These are phyloP conservation scores for Cyberlindnera mycetangii DNA, from an alignment of 805 yeast species.

Conservation along the genomic window DNA sequence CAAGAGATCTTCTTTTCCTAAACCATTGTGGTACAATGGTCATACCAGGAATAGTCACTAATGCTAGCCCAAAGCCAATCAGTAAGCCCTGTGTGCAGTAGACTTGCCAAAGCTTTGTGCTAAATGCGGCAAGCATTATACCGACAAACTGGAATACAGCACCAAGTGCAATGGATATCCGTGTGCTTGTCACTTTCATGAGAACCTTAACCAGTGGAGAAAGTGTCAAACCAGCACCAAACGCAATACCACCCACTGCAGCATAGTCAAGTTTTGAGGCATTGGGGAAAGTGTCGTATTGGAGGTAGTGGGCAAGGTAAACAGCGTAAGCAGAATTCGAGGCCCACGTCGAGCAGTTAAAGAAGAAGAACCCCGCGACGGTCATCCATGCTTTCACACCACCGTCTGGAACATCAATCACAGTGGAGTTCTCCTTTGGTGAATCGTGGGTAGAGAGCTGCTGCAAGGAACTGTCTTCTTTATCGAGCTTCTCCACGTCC, in stretches of 20 bases:
- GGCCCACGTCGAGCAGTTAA: slow-evolving; percentile 30
- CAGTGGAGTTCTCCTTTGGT: slow-evolving; percentile 5
- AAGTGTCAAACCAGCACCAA: slow-evolving; percentile 51
- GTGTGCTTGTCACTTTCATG: slow-evolving; percentile 34
- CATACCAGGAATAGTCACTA: slow-evolving; percentile 55
- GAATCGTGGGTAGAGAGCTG: background rate
- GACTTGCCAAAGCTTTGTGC: slow-evolving; percentile 60
- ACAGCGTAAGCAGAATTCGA: slow-evolving; percentile 45
- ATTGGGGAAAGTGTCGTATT: slow-evolving; percentile 45
- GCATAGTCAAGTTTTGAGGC: slow-evolving; percentile 61
- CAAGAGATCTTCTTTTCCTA: slow-evolving; percentile 52
- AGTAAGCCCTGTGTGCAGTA: slow-evolving; percentile 66
- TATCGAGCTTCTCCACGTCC: background rate
- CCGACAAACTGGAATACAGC: slow-evolving; percentile 50
- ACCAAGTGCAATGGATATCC: slow-evolving; percentile 46
- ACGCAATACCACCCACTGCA: slow-evolving; percentile 64
- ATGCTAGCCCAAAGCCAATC: slow-evolving; percentile 49
- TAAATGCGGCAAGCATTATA: slow-evolving; percentile 56
- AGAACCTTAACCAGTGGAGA: slow-evolving; percentile 47
- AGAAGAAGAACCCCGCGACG: slow-evolving; percentile 21
- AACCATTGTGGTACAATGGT: slow-evolving; percentile 71
- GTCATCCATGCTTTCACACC: slow-evolving; percentile 29
- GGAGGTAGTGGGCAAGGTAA: slow-evolving; percentile 56
- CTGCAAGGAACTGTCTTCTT: background rate
- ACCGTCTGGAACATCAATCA: slow-evolving; percentile 27